A percentile compares a stretch with the other conserved stretches of the same genome.
Conservation (phyloP, 768 basidiomycete genomes). For the Mycena olivaceomarginata region DNA sequence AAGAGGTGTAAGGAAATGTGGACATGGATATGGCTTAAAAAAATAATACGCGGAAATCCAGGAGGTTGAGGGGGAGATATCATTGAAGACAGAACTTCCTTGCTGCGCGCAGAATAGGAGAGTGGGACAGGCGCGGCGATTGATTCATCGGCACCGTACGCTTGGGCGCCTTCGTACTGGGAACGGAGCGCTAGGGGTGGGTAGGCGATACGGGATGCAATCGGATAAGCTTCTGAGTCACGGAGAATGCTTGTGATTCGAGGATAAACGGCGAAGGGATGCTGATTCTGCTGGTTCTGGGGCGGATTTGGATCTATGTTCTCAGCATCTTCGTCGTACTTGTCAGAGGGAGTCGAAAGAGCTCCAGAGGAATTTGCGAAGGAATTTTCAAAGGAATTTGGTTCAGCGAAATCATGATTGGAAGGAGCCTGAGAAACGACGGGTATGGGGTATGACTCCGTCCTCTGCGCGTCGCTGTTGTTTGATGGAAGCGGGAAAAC, state of each 20-base stretch:
- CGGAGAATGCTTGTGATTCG: constrained; percentile 27
- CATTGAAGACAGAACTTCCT: constrained; percentile 53
- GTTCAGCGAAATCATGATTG: not conserved
- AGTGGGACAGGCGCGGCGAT: constrained; percentile 56
- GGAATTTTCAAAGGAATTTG: not conserved
- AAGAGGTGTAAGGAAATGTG: not conserved
- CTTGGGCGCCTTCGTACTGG: not conserved
- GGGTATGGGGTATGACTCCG: not conserved
- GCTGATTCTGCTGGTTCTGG: not conserved
- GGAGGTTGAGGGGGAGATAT: constrained; percentile 47
- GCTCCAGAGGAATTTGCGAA: constrained; percentile 12
- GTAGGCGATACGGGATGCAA: not conserved
- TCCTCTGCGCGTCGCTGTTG: not conserved
- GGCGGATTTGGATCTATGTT: constrained; percentile 36
- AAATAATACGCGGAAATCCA: constrained; percentile 15
- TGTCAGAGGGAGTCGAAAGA: constrained; percentile 34
- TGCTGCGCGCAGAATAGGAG: constrained; percentile 53
- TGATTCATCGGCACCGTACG: constrained; percentile 20
- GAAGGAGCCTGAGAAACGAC: not conserved
- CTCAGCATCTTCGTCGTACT: constrained; percentile 44
- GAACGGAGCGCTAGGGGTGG: not conserved
- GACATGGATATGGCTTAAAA: too few species aligned
- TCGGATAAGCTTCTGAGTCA: constrained; percentile 33
- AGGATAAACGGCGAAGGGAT: not conserved
- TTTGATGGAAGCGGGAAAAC: too few species aligned